These are phyloP conservation scores for Dacryopinax primogenitus DNA, from an alignment of 768 basidiomycete species.

Conservation along the genomic window DNA sequence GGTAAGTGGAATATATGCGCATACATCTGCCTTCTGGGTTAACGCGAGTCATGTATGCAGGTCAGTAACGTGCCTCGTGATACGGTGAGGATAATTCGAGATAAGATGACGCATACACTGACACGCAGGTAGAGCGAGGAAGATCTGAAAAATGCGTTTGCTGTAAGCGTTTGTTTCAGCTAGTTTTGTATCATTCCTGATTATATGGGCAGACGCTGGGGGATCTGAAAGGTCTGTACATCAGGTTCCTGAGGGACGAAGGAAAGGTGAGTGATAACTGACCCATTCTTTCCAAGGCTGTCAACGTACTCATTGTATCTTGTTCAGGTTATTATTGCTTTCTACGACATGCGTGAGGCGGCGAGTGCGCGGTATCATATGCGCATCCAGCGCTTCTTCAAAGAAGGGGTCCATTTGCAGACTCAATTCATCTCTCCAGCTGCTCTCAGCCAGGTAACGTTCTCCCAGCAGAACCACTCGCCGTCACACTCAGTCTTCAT, in stretches of 20 bases:
- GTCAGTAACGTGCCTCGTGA: conserved; percentile 3
- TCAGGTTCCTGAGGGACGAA: neutral
- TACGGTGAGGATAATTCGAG: neutral
- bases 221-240: neutral
- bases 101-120: neutral
- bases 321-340: conserved; percentile 35
- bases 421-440: conserved; percentile 21
- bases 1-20: neutral
- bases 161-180: neutral
- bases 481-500: too few species aligned
- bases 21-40: neutral
- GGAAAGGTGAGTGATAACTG: neutral
- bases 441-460: conserved; percentile 39
- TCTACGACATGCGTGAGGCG: conserved; percentile 48
- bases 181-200: neutral
- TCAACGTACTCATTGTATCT: neutral
- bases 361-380: conserved; percentile 33
- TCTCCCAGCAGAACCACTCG: too few species aligned
- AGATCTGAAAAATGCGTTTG: neutral
- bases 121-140: neutral
- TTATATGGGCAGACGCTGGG: neutral
- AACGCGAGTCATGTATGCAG: neutral
- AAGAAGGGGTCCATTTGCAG: conserved; percentile 16
- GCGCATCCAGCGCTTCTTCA: conserved; percentile 22
- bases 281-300: neutral